A percentile compares a stretch with the other conserved stretches of the same genome.
Evolutionary conservation across 208 protist species (phyloP).

Genomic region (Crithidia brevicula): DNA sequence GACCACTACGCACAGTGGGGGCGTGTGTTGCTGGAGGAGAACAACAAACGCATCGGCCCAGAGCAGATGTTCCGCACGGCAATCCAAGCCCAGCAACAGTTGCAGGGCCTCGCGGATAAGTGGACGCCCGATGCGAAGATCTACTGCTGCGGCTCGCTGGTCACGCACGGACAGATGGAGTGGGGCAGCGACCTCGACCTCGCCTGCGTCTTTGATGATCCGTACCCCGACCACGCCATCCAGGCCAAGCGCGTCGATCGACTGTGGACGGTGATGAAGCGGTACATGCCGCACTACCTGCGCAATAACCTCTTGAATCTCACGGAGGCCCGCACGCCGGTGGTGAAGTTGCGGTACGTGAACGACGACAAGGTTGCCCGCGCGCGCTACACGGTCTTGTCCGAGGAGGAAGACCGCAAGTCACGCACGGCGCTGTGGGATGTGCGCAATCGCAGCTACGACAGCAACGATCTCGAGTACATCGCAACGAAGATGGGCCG

Average conservation of each 20-base stretch:
- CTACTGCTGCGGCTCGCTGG: constrained; percentile 87
- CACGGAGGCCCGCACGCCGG: constrained; percentile 84
- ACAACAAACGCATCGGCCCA: constrained; percentile 80
- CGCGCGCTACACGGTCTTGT: constrained; percentile 77
- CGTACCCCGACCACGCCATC: constrained; percentile 76
- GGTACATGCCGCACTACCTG: constrained; percentile 86
- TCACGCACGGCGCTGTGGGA: constrained; percentile 85
- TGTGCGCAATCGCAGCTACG: constrained; percentile 72
- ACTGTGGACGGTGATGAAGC: constrained; percentile 89
- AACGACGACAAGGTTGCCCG: constrained; percentile 86
- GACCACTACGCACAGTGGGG: constrained; percentile 87
- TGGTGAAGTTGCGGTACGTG: constrained; percentile 81
- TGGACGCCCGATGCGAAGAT: constrained; percentile 93
- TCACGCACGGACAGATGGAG: constrained; percentile 91
- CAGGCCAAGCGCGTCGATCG: constrained; percentile 88
- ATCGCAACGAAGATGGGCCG: constrained; percentile 80
- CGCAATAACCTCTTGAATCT: constrained; percentile 73
- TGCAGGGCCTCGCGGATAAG: constrained; percentile 85
- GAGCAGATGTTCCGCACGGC: constrained; percentile 89
- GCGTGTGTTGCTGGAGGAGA: constrained; percentile 70
- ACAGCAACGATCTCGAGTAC: constrained; percentile 81
- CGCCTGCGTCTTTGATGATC: constrained; percentile 91
- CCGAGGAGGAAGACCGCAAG: constrained; percentile 85
- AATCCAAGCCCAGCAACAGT: constrained; percentile 78
- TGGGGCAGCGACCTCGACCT: constrained; percentile 91